Conservation (phyloP, 371 early-diverging fungal genomes). For the Funneliformis caledonium region DNA sequence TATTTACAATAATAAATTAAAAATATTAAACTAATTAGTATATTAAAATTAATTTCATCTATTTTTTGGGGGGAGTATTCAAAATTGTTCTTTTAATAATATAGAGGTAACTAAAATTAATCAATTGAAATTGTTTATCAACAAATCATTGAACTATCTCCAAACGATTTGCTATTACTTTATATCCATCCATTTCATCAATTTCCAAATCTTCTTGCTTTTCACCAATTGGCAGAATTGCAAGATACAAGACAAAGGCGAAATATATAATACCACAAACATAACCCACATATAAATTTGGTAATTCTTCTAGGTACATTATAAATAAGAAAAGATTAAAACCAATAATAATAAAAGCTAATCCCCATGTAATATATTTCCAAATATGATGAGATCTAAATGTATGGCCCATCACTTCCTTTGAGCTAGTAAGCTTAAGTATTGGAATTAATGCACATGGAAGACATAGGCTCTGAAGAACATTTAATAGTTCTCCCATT, state of each 20-base stretch:
- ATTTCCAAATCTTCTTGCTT: neutral
- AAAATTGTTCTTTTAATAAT: neutral
- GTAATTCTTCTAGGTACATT: constrained; percentile 26
- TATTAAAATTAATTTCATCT: too few species aligned
- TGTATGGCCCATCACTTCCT: constrained; percentile 14
- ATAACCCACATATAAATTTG: constrained; percentile 19
- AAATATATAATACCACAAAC: constrained; percentile 20
- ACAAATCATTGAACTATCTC: neutral
- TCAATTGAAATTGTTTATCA: neutral
- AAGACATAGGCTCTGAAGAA: constrained; percentile 74
- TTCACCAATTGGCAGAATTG: constrained; percentile 14
- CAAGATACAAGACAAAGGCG: constrained; percentile 20
- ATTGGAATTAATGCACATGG: constrained; percentile 76
- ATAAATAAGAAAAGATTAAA: constrained; percentile 33
- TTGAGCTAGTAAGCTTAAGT: constrained; percentile 57
- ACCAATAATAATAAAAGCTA: constrained; percentile 18
- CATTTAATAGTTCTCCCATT: constrained; percentile 72
- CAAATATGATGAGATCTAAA: constrained; percentile 3
- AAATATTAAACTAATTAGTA: neutral
- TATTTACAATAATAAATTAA: neutral
- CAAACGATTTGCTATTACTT: neutral
- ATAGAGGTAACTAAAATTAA: neutral
- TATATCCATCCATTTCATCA: neutral
- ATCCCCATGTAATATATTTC: constrained; percentile 28
- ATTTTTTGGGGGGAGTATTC: neutral